Conservation (phyloP, 2,329 filamentous ascomycete genomes). For the Aspergillus pseudotamarii region DNA sequence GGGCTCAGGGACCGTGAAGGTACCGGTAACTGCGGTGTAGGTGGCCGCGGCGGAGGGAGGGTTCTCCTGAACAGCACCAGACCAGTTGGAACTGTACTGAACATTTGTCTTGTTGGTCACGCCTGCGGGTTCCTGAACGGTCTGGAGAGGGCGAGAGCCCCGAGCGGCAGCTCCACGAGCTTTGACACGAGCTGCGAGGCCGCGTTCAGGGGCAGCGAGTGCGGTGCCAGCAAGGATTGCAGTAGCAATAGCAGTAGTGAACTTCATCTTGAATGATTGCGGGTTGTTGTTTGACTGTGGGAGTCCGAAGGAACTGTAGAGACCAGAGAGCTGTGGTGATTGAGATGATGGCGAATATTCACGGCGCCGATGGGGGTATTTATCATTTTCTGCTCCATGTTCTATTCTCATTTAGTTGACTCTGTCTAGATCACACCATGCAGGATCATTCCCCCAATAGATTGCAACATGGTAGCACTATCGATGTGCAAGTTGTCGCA, state of each 20-base stretch:
- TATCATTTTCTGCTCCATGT: not conserved
- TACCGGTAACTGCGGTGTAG: not conserved
- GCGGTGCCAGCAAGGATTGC: conserved; percentile 46
- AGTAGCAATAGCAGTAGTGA: conserved; percentile 41
- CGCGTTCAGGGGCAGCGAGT: conserved; percentile 51
- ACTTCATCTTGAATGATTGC: conserved; percentile 50
- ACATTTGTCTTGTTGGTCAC: conserved; percentile 46
- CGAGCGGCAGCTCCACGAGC: conserved; percentile 28
- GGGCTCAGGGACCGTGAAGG: not conserved
- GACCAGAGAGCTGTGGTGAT: not conserved
- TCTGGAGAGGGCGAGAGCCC: conserved; percentile 36
- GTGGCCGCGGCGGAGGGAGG: not conserved
- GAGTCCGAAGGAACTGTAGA: not conserved
- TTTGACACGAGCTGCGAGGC: conserved; percentile 30
- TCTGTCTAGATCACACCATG: not conserved
- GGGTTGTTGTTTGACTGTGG: not conserved
- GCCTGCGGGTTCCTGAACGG: conserved; percentile 29
- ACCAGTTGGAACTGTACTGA: conserved; percentile 60
- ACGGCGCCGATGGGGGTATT: not conserved
- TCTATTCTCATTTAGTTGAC: not conserved
- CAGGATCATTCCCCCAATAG: not conserved
- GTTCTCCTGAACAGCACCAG: conserved; percentile 55
- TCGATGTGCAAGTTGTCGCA: not conserved
- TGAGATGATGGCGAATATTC: not conserved
- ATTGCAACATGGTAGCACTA: not conserved